Evolutionary conservation across 192 early-diverging fungal genomes (phyloP).

Genomic region (Rhizophagus prolifer): DNA sequence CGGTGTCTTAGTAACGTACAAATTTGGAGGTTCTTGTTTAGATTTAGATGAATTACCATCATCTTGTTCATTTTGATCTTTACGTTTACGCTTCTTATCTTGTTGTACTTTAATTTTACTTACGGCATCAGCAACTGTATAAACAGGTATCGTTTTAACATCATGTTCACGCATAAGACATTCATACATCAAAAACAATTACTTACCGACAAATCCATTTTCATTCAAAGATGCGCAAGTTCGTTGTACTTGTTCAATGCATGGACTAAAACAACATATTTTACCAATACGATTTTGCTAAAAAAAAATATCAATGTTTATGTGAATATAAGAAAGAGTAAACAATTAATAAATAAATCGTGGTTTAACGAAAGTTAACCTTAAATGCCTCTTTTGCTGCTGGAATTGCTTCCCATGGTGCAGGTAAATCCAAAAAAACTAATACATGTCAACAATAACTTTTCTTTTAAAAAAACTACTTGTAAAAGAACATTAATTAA

Average conservation of each 20-base stretch:
- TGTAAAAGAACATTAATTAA: not conserved
- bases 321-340: not conserved
- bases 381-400: slow-evolving; percentile 86
- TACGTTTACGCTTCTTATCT: slow-evolving; percentile 46
- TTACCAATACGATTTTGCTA: slow-evolving; percentile 71
- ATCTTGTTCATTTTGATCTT: slow-evolving; percentile 31
- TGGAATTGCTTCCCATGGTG: slow-evolving; percentile 92
- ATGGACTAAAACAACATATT: slow-evolving; percentile 94
- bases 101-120: slow-evolving; percentile 38
- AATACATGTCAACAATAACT: slow-evolving; percentile 7
- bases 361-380: not conserved
- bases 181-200: slow-evolving; percentile 69
- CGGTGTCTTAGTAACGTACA: slow-evolving; percentile 63
- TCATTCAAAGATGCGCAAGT: slow-evolving; percentile 77
- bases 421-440: slow-evolving; percentile 94
- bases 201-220: slow-evolving; percentile 78
- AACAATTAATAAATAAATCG: not conserved
- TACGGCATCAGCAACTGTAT: slow-evolving; percentile 67
- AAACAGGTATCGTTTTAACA: slow-evolving; percentile 58
- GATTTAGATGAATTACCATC: slow-evolving; percentile 20
- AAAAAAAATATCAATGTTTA: not conserved
- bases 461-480: not conserved
- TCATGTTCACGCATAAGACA: slow-evolving; percentile 83
- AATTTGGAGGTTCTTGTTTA: slow-evolving; percentile 42
- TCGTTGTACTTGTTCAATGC: slow-evolving; percentile 91